Evolutionary conservation across 148 eudicot species (phyloP).

Genomic region (Salicornia ramosissima): DNA sequence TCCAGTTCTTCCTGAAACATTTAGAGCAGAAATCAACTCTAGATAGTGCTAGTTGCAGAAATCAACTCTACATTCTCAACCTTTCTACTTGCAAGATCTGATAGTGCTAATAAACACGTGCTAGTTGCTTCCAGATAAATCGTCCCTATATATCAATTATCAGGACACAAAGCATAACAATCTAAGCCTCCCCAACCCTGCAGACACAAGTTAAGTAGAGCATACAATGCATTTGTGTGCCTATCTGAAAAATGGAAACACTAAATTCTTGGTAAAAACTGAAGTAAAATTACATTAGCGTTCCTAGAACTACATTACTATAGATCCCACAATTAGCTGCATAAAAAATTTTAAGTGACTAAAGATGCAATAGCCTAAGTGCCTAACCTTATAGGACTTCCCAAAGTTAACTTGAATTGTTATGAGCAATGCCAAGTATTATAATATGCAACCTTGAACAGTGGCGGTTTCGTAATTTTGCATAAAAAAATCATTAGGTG

Average conservation of each 20-base stretch:
- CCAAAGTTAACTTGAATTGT: background rate
- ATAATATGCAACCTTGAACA: too few species aligned
- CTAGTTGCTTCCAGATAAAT: too few species aligned
- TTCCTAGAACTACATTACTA: background rate
- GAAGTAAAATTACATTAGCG: background rate
- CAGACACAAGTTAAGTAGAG: background rate
- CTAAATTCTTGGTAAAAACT: background rate
- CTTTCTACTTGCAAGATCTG: too few species aligned
- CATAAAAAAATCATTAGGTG: too few species aligned
- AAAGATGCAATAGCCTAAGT: too few species aligned
- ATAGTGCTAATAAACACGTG: too few species aligned
- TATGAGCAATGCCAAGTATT: too few species aligned
- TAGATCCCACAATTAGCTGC: background rate
- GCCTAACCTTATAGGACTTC: background rate
- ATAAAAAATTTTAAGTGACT: background rate
- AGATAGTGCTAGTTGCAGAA: background rate
- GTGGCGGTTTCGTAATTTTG: too few species aligned
- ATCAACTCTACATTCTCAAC: too few species aligned
- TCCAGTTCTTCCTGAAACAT: slow-evolving; percentile 63
- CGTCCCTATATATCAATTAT: background rate
- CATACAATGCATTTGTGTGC: background rate
- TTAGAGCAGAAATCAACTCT: background rate
- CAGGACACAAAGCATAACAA: background rate
- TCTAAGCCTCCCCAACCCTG: background rate
- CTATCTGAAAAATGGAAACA: background rate